Evolutionary conservation across 75 land plant genomes (phyloP).

Genomic region (Selaginella tamariscina): DNA sequence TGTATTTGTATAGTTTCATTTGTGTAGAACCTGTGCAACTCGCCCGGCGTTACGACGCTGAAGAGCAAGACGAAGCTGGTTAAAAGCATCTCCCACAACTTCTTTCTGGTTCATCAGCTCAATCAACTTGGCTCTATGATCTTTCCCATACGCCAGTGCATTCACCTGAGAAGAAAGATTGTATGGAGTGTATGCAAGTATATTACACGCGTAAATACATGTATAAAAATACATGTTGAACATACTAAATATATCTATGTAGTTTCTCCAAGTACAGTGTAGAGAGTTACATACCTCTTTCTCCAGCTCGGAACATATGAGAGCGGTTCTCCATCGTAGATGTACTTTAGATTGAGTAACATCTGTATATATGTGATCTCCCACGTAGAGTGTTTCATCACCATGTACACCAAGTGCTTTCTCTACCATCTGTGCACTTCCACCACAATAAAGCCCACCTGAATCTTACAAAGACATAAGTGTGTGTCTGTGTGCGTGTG

Average conservation of each 20-base stretch:
- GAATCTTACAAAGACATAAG: no score
- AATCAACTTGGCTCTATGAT: conserved; percentile 48
- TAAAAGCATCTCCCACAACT: conserved; percentile 84
- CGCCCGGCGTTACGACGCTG: conserved; percentile 64
- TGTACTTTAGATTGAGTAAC: conserved; percentile 97
- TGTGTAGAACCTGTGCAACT: conserved; percentile 56
- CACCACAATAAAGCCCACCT: conserved; percentile 97
- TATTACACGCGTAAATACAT: background rate
- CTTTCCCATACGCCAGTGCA: conserved; percentile 53
- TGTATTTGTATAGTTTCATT: no score
- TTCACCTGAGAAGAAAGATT: conserved; percentile 32
- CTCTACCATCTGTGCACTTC: conserved; percentile 96
- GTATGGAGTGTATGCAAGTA: background rate
- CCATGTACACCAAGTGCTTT: conserved; percentile 70
- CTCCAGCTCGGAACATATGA: conserved; percentile 86
- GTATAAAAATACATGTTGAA: background rate
- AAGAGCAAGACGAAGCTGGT: conserved; percentile 82
- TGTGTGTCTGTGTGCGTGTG: no score
- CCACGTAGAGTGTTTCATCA: conserved; percentile 91
- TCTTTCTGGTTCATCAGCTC: conserved; percentile 85
- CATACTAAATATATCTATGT: background rate
- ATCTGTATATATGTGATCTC: conserved; percentile 94
- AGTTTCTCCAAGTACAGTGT: background rate
- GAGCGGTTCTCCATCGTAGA: conserved; percentile 89
- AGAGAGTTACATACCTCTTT: conserved; percentile 46